phyloP scores from a whole-genome alignment of 306 rosid genomes.

The Gleditsia sinensis region DNA sequence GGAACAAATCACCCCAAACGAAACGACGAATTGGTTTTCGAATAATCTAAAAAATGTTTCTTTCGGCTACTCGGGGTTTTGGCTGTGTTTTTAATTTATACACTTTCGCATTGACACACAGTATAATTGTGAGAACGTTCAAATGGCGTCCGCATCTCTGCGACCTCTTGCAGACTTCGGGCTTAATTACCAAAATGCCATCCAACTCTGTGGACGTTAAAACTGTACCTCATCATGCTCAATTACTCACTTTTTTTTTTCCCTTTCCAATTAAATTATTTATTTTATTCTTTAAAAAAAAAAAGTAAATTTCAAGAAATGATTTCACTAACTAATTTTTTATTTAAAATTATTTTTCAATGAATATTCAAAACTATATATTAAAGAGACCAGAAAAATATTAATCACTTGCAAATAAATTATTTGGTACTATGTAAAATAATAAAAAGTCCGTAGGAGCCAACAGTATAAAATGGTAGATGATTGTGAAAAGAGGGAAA shows the following conservation, averaged over 20 bases:
- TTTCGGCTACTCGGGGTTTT: conserved; percentile 33
- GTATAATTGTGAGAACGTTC: conserved; percentile 37
- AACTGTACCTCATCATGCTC: conserved; percentile 20
- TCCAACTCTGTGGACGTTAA: conserved; percentile 8
- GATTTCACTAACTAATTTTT: background rate
- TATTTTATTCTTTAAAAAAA: background rate
- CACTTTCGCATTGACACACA: conserved; percentile 24
- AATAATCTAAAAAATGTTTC: conserved; percentile 28
- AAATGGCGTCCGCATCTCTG: conserved; percentile 56
- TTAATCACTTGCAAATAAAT: background rate
- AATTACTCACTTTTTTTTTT: background rate
- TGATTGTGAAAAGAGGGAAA: background rate
- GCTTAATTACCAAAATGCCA: conserved; percentile 40
- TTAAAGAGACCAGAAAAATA: no score
- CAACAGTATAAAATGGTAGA: background rate
- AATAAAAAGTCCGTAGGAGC: background rate
- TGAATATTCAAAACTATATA: no score
- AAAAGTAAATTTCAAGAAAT: background rate
- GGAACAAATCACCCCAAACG: conserved; percentile 42
- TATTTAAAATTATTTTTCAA: no score
- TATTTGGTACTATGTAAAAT: no score
- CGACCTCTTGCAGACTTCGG: conserved; percentile 15
- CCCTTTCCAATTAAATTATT: background rate
- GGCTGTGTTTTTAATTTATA: conserved; percentile 21
- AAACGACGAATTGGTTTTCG: conserved; percentile 38